Percentiles rank a stretch among this genome's conserved stretches.
These are phyloP conservation scores for Polymyxa betae DNA, from an alignment of 208 protist genomes.

Conservation along the genomic window DNA sequence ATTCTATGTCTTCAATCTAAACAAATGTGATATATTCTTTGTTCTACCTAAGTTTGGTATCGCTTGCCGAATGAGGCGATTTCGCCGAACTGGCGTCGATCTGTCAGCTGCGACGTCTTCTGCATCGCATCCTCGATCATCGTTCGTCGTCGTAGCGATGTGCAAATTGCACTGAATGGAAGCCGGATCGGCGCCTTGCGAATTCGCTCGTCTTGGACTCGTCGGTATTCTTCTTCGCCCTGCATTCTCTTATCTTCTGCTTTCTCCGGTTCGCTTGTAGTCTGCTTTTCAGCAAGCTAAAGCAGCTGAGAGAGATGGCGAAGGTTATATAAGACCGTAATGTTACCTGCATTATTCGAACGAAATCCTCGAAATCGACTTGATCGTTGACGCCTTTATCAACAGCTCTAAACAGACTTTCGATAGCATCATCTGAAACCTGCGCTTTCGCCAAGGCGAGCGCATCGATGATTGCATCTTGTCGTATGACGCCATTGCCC, in stretches of 20 bases:
- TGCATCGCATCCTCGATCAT: slow-evolving; percentile 4
- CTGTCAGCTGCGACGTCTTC: neutral
- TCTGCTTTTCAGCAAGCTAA: neutral
- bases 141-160: neutral
- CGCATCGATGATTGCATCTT: neutral
- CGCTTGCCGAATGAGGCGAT: neutral
- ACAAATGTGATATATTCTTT: too few relatives aligned
- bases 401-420: neutral
- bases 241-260: neutral
- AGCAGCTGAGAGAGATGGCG: neutral
- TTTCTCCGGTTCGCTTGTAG: neutral
- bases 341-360: neutral
- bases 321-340: neutral
- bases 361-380: neutral
- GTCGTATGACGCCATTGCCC: neutral
- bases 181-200: neutral
- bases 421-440: neutral
- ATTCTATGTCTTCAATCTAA: too few relatives aligned
- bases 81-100: neutral
- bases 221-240: neutral
- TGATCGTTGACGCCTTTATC: neutral
- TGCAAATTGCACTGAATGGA: slow-evolving; percentile 24
- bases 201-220: neutral
- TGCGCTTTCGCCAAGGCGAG: neutral
- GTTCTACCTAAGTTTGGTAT: neutral